phyloP scores from a whole-genome alignment of 2,329 filamentous ascomycete genomes.

The Ascocoryne sarcoides region DNA sequence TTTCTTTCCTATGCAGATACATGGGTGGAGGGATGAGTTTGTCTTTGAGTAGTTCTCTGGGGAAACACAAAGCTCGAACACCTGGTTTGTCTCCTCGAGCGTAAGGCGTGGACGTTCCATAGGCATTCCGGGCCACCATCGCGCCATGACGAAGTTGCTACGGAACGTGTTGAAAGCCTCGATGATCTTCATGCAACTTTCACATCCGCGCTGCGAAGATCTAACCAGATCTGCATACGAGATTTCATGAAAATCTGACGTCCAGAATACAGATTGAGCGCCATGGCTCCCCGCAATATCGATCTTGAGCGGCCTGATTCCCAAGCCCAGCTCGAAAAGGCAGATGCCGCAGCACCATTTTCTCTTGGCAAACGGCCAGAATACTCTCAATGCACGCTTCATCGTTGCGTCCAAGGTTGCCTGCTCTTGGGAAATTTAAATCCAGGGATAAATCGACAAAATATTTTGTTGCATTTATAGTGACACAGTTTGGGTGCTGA shows the following conservation, averaged over 20 bases:
- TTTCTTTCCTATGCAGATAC: constrained; percentile 1
- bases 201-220: constrained; percentile 2
- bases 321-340: constrained; percentile 1
- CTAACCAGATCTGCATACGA: constrained; percentile 1
- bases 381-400: constrained; percentile 1
- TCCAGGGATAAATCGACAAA: no score
- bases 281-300: constrained; percentile 1
- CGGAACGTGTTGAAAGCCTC: constrained; percentile 1
- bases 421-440: no score
- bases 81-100: not conserved
- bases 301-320: not conserved
- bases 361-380: constrained; percentile 1
- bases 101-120: not conserved
- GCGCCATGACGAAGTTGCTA: not conserved
- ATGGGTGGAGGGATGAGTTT: not conserved
- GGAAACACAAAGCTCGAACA: constrained; percentile 1
- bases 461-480: no score
- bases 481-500: no score
- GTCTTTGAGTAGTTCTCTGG: constrained; percentile 1
- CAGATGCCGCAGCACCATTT: constrained; percentile 1
- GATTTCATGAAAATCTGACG: constrained; percentile 1
- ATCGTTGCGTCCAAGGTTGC: not conserved
- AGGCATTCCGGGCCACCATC: not conserved
- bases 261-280: constrained; percentile 3
- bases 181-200: constrained; percentile 1